Evolutionary conservation across 2,329 filamentous ascomycete species (phyloP).

Genomic region (Fusarium sp.): DNA sequence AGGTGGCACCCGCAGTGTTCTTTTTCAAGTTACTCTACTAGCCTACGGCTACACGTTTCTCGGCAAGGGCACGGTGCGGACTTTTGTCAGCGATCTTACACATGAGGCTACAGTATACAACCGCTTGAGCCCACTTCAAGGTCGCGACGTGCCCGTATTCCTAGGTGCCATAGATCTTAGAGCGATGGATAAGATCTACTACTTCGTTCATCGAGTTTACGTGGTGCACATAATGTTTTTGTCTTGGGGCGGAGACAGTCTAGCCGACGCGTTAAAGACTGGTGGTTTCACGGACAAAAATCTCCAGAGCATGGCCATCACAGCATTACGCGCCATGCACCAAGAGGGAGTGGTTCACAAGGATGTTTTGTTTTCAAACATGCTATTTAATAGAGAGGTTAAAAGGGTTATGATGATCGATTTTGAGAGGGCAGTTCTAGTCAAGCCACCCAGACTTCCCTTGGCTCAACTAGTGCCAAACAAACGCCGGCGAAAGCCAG

Average conservation of each 20-base stretch:
- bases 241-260: background rate
- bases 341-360: background rate
- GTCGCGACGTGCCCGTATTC: background rate
- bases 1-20: accelerated
- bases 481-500: accelerated
- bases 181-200: background rate
- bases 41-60: background rate
- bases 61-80: background rate
- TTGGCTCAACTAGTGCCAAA: background rate
- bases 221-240: background rate
- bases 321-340: accelerated
- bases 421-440: background rate
- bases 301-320: background rate
- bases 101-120: background rate
- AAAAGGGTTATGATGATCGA: background rate
- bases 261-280: accelerated
- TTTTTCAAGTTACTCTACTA: background rate
- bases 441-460: accelerated
- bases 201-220: background rate
- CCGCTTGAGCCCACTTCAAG: background rate
- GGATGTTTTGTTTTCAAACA: accelerated
- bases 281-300: accelerated
- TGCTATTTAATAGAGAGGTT: background rate
- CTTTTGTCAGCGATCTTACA: background rate
- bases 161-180: background rate